Evolutionary conservation across 2,329 filamentous ascomycete genomes (phyloP).

Genomic region (Phialocephala subalpina): DNA sequence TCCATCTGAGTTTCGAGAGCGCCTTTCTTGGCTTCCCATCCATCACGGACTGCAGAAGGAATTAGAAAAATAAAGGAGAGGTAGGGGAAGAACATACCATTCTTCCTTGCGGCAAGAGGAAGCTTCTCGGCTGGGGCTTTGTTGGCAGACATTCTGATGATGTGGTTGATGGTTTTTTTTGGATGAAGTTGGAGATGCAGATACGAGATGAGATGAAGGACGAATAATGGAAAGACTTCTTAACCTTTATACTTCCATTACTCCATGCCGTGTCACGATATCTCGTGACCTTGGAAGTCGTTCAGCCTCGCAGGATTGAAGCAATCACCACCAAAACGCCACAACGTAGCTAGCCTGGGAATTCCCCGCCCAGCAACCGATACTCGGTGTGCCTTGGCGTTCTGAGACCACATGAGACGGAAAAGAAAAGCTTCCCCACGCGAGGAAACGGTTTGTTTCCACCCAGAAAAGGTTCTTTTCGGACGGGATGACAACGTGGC

Average conservation of each 20-base stretch:
- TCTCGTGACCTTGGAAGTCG: neutral
- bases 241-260: neutral
- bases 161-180: neutral
- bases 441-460: neutral
- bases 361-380: neutral
- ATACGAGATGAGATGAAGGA: neutral
- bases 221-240: neutral
- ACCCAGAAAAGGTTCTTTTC: neutral
- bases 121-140: conserved; percentile 57
- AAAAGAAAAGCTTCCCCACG: neutral
- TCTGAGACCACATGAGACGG: conserved; percentile 14
- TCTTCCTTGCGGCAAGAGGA: conserved; percentile 59
- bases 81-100: conserved; percentile 49
- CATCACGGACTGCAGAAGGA: conserved; percentile 49
- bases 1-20: conserved; percentile 54
- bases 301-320: conserved; percentile 5
- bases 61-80: neutral
- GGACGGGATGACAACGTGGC: neutral
- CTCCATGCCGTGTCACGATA: neutral
- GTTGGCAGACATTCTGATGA: conserved; percentile 28
- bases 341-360: neutral
- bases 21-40: conserved; percentile 57
- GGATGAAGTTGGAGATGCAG: neutral
- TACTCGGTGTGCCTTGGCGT: conserved; percentile 24
- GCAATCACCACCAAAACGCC: conserved; percentile 8